Base-by-base conservation (phyloP, 306 rosid genomes). In the Trifolium repens region DNA sequence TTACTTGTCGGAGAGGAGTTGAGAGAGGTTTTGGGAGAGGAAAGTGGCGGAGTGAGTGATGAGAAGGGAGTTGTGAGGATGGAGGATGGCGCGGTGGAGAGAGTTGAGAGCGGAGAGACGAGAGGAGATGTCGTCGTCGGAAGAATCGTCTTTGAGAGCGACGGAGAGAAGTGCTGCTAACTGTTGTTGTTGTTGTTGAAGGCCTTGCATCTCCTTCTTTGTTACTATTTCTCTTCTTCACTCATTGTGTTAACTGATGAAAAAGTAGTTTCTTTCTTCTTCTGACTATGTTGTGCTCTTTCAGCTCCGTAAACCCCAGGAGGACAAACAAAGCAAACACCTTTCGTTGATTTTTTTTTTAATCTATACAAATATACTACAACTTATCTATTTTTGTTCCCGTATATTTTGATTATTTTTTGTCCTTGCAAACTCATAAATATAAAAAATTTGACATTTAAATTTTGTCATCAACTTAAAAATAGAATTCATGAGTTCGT, bases 1-100 rank as follows among this genome's bases (percentile, higher is more conserved):
- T 79, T 82, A 89, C 98, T 89, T 93, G 55, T 91, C 92, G 71
- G 98, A 85, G 70, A 93, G 91, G 43, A 93, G 97, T 86, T 89
- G 93, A 70, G 94, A 89, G 85, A 93, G 87, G 72, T 92, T 88
- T 77, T 88, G 97, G 42, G 90, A 81, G 54, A 93, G 97, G 79
- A 91, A 91, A 78, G 87, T 50, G 81, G 98, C 97, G 77, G 97
- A 93, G 88, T 91, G 96, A 34, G 98, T 71, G 70, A 93, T 86
- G 78, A 93, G 97, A 76, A 93, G 85, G 66, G 93, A 88, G 84
- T 93, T 91, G 78, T 88, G 93, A 4, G 92, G 96, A 82, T 88
- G 88, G 24, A 93, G 88, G 76, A 93, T 83, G 67, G 97, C 90
- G 53, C 92, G 97, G 86, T 91, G 97, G 78, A 93, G 90, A 13